Base-by-base conservation (phyloP, 2,329 filamentous ascomycete species). In the Apiospora arundinis region DNA sequence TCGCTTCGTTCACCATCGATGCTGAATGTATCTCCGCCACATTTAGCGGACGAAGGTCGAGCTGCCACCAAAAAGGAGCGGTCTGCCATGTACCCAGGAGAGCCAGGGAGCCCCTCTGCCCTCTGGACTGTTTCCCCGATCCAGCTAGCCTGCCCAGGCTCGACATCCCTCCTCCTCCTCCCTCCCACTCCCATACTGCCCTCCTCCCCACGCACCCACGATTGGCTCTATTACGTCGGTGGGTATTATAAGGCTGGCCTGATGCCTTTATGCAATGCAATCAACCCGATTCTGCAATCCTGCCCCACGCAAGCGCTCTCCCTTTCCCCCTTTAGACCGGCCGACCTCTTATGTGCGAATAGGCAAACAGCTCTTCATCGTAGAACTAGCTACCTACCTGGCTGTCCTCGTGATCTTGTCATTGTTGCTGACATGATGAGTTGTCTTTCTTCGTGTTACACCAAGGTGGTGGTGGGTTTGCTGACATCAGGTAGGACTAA, bases 11-110 rank as follows among this genome's bases (percentile, higher is more conserved):
- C 16, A 4, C 42, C 42, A 16, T 48, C 5, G 56, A 40, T 18
- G 32, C 40, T 32, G 52, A 7, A n/a, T 16, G 40, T 63, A 63
- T 63, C 18, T 40, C 56, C 56, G 56, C 56, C 56, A 40, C 2
- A 40, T 63, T 63, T 40, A 28, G 56, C 56, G 11, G 28, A n/a
- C 18, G 32, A 23, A n/a, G 12, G 32, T 40, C 32, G 28, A 40
- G 8, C 56, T 63, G 56, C 56, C 56, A 63, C 56, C 56, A 63
- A 37, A 23, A 63, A 63, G 56, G 56, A 63, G 56, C 56, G 56
- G 56, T 23, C 56, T 11, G 5, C 32, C 18, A 21, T 32, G 52
- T 40, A 63, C 56, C 18, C 32, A 32, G 32, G 32, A 32, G 32
- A 32, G 32, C 32, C 32, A 28, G 25, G 25, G 49, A 12, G 9